A percentile compares a stretch with the other conserved stretches of the same genome.
Conservation (phyloP, 768 basidiomycete species). For the Filobasidium wieringae region DNA sequence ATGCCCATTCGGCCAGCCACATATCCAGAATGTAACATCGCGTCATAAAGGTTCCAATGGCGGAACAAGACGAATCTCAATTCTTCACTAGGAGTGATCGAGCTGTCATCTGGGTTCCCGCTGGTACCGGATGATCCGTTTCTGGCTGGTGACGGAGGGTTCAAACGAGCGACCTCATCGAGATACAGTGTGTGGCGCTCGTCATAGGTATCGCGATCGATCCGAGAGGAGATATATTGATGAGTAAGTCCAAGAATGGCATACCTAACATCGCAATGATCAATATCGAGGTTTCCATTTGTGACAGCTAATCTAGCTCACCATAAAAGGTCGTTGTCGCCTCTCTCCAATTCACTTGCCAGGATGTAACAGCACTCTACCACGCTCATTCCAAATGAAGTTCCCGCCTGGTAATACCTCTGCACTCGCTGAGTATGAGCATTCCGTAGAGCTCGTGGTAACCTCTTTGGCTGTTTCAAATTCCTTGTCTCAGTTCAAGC, state of each 20-base stretch:
- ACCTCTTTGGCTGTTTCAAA: constrained; percentile 44
- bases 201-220: constrained; percentile 78
- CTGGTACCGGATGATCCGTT: constrained; percentile 31
- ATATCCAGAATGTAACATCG: constrained; percentile 95
- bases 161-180: constrained; percentile 87
- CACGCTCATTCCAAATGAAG: constrained; percentile 79
- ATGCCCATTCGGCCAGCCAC: constrained; percentile 88
- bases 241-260: constrained; percentile 86
- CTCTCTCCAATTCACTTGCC: constrained; percentile 77
- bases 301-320: constrained; percentile 34
- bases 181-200: constrained; percentile 63
- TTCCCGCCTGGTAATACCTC: constrained; percentile 73
- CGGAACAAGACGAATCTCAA: constrained; percentile 86
- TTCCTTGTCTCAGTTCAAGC: neutral
- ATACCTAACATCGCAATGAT: constrained; percentile 47
- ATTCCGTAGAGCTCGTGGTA: constrained; percentile 60
- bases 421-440: constrained; percentile 55
- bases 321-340: constrained; percentile 91
- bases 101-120: constrained; percentile 60
- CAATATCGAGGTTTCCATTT: neutral
- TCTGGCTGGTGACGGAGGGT: constrained; percentile 48
- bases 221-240: constrained; percentile 78
- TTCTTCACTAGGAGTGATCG: constrained; percentile 74
- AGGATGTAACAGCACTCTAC: constrained; percentile 79
- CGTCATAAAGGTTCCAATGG: constrained; percentile 96